These are phyloP conservation scores for Tillandsia leiboldiana DNA, from an alignment of 176 grass and related monocot genomes.

Conservation along the genomic window DNA sequence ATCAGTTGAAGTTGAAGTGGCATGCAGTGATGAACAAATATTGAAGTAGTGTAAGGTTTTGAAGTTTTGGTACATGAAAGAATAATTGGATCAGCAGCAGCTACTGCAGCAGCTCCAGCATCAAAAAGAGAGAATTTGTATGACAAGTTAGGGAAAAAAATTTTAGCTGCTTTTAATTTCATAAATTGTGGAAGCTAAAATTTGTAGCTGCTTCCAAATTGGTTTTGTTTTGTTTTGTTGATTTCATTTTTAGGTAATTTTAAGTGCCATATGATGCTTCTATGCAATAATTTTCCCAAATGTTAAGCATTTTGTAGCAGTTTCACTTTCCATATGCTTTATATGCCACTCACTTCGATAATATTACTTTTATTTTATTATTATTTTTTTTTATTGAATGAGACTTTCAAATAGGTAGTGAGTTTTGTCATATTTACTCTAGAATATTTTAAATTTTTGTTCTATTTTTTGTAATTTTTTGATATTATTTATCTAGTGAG, in stretches of 20 bases:
- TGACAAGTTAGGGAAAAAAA: not conserved
- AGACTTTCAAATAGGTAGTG: too few relatives aligned
- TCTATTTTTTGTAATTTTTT: too few relatives aligned
- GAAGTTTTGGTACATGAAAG: not conserved
- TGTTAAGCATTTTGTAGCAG: too few relatives aligned
- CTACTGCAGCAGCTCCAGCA: not conserved
- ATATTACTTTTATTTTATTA: too few relatives aligned
- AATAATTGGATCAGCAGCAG: not conserved
- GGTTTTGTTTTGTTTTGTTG: conserved; percentile 8
- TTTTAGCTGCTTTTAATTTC: not conserved
- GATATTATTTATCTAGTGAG: too few relatives aligned
- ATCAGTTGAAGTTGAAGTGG: conserved; percentile 88
- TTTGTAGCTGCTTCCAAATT: not conserved
- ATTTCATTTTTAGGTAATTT: conserved; percentile 2
- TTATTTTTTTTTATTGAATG: too few relatives aligned
- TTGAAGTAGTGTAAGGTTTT: conserved; percentile 14
- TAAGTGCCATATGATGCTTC: too few relatives aligned
- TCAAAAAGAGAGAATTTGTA: not conserved
- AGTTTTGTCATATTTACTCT: too few relatives aligned
- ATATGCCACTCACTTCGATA: too few relatives aligned
- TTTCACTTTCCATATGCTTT: too few relatives aligned
- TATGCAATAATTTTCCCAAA: too few relatives aligned
- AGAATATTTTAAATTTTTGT: too few relatives aligned
- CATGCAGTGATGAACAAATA: conserved; percentile 50
- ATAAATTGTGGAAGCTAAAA: conserved; percentile 15